Evolutionary conservation across 2,329 filamentous ascomycete species (phyloP), one percentile per base, ranked within the genome.

Genomic region (Delphinella strobiligena): DNA sequence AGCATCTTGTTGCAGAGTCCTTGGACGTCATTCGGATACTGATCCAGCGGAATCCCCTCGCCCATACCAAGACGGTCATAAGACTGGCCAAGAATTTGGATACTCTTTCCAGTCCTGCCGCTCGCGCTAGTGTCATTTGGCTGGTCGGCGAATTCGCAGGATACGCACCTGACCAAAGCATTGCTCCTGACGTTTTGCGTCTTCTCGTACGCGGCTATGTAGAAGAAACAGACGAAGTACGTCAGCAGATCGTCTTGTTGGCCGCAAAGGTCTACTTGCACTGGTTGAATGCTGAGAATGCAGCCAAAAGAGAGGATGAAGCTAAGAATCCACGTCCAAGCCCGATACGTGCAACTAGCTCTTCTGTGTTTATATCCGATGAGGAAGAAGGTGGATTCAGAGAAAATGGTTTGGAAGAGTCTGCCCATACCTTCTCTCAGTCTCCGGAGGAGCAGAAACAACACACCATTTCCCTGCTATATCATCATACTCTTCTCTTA

Each of bases 251-350:
- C 47, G 72, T 98, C 12, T 69, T 98, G 1, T 71, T 98, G 3
- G 91, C 84, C 5, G 89, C 91, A n/a, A 96, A 96, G 55, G 87
- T 96, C 2, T 96, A 96, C 55, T 71, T 96, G 12, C 86, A 96
- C 52, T 77, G 93, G 54, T 61, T 96, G 30, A 86, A 86, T 53
- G 71, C 74, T 44, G 69, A 75, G 53, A 54, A 64, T 45, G 41
- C 52, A 9, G 60, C 60, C 48, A 49, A 51, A 14, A 54, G 55
- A 41, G 55, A 55, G 40, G 30, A 49, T 17, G 18, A 34, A 30
- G 24, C 36, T 29, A 27, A 41, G 17, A 38, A 48, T 36, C 42
- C 41, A 42, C 29, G 40, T 47, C 27, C 43, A 10, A 36, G 27
- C 18, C 22, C 22, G 12, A 7, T 12, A 27, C 7, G 12, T 12